Evolutionary conservation across 441 rosid genomes (phyloP).

Genomic region (Pelargonium cotyledonis): DNA sequence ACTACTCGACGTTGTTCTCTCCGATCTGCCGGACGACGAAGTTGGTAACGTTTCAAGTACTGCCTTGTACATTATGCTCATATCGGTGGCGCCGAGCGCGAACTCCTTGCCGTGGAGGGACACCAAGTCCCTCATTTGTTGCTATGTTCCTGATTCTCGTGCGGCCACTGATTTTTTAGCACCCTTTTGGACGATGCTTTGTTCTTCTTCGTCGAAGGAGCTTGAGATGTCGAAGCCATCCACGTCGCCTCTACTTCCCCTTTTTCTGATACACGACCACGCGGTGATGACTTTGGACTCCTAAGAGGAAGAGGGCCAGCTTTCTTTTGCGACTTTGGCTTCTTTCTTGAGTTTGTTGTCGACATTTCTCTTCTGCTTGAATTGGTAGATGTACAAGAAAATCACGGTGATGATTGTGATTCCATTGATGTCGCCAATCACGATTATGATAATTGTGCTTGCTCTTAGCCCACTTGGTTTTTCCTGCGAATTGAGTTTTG

Average conservation of each 20-base stretch:
- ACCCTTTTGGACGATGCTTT: conserved; percentile 34
- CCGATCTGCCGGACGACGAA: conserved; percentile 76
- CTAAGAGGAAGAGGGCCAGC: no score
- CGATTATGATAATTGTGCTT: conserved; percentile 49
- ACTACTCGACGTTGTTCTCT: conserved; percentile 39
- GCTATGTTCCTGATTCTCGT: not conserved
- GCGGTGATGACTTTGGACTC: no score
- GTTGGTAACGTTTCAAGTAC: conserved; percentile 52
- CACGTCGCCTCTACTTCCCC: no score
- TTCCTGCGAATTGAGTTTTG: conserved; percentile 18
- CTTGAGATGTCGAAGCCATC: conserved; percentile 36
- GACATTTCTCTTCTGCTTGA: conserved; percentile 33
- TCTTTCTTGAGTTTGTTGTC: no score
- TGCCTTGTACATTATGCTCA: conserved; percentile 67
- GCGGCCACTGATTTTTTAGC: no score
- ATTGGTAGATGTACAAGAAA: conserved; percentile 53
- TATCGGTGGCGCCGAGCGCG: conserved; percentile 53
- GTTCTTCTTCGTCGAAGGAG: conserved; percentile 21
- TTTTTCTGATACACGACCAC: no score
- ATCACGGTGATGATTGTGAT: conserved; percentile 49
- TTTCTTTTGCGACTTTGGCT: no score
- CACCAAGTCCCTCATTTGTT: conserved; percentile 33
- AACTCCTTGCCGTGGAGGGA: conserved; percentile 54
- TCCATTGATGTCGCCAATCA: conserved; percentile 59
- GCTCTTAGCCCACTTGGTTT: conserved; percentile 53